Base-by-base conservation (phyloP, 441 rosid species). In the Omphalea diandra region DNA sequence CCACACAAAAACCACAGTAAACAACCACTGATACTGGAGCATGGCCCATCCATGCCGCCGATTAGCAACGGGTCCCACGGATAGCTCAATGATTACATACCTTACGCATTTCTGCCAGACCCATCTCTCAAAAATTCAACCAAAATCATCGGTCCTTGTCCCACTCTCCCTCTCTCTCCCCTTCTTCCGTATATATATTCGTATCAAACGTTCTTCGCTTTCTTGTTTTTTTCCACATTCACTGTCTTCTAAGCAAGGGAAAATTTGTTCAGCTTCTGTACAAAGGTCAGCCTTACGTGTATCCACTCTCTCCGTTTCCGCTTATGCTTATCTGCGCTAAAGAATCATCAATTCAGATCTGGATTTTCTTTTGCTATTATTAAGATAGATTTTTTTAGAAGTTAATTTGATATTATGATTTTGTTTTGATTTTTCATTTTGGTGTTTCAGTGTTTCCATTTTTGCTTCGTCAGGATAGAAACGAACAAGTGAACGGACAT, bases 281-380 rank as follows among this genome's bases (percentile, higher is more conserved):
- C 29, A 10, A 56, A 67, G 71, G 71, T 68, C n/a, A 68, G 29
- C 26, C 6, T 64, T 38, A 2, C n/a, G 18, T 1, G 15, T 18
- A 9, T 54, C 29, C 15, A 18, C 44, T 54, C 14, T 15, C 15
- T 24, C 26, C 4, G 14, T 43, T 63, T 7, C 40, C 32, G 2
- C 5, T 36, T 24, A n/a, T n/a, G n/a, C 5, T 6, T 7, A 36
- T 1, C 26, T 3, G 8, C 2, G 11, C 2, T 12, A 3, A 3
- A 12, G 4, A 54, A 54, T 4, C 7, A 7, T 55, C 29, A 24
- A 55, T 68, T 56, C 43, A 41, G 71, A 68, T 68, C 71, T 68
- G 36, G 32, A 38, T 8, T 41, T n/a, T 29, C 35, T 36, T 32
- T 20, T 5, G n/a, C 40, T 46, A 10, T 20, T 55, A 31, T 44